phyloP scores from a whole-genome alignment of 352 stramenopile genomes.

The Phytophthora vignae region DNA sequence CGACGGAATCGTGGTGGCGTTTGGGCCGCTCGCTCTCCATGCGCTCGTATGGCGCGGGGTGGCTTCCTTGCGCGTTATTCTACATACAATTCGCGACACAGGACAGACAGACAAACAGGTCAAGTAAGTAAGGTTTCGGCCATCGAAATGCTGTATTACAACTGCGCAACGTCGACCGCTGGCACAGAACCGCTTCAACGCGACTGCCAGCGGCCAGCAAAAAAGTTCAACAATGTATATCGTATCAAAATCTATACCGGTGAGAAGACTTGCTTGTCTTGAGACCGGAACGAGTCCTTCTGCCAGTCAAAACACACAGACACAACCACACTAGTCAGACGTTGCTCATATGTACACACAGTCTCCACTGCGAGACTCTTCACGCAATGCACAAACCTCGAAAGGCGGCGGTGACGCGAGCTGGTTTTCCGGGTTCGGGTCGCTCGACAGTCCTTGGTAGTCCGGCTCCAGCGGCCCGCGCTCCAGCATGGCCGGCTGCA shows the following conservation, averaged over 20 bases:
- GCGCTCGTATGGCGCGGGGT: conserved; percentile 22
- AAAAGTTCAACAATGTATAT: conserved; percentile 31
- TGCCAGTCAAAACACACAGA: conserved; percentile 29
- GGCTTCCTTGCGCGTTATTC: conserved; percentile 21
- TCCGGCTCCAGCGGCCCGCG: conserved; percentile 74
- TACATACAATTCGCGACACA: conserved; percentile 11
- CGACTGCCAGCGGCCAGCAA: conserved; percentile 3
- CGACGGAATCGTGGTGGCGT: conserved; percentile 14
- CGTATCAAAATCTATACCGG: conserved; percentile 41
- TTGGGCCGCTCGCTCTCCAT: conserved; percentile 28
- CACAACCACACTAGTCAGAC: conserved; percentile 15
- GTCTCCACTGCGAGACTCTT: neutral
- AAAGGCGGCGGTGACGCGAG: conserved; percentile 66
- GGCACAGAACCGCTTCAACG: neutral
- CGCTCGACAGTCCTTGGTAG: conserved; percentile 75
- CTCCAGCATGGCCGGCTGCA: conserved; percentile 70
- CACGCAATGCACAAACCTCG: conserved; percentile 48
- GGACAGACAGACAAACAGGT: neutral
- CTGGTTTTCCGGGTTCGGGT: conserved; percentile 69
- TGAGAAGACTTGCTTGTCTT: conserved; percentile 47
- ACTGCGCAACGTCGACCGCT: conserved; percentile 15
- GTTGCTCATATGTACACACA: neutral
- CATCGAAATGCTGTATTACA: conserved; percentile 47
- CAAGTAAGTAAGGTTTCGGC: conserved; percentile 25
- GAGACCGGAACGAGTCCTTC: conserved; percentile 45